Conservation (phyloP, 2,329 filamentous ascomycete species). For the Mycosphaerella sp. region DNA sequence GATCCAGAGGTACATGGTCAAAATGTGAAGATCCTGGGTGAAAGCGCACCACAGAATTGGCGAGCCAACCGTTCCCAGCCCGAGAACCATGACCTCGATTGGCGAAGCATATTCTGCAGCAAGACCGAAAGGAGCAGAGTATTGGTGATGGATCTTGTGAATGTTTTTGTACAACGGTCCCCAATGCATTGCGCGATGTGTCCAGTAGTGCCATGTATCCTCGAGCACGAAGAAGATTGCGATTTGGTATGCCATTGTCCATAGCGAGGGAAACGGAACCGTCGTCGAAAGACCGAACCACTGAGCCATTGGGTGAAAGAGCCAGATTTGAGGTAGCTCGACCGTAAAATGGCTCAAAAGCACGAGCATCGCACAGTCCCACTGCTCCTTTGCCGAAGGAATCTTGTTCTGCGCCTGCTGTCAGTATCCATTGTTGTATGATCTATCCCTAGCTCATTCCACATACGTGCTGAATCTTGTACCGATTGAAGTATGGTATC, state of each 20-base stretch:
- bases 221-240: constrained; percentile 91
- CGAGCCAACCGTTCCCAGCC: constrained; percentile 72
- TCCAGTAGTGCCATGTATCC: constrained; percentile 98
- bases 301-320: constrained; percentile 95
- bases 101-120: constrained; percentile 97
- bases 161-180: constrained; percentile 92
- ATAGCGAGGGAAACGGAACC: constrained; percentile 79
- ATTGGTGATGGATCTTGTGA: constrained; percentile 99
- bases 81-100: constrained; percentile 92
- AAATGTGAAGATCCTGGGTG: constrained; percentile 81
- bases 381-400: constrained; percentile 88
- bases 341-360: constrained; percentile 95
- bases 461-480: constrained; percentile 83
- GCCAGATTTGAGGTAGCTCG: constrained; percentile 96
- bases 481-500: constrained; percentile 81
- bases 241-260: constrained; percentile 87
- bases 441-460: background rate
- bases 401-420: constrained; percentile 59
- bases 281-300: constrained; percentile 82
- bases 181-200: constrained; percentile 87
- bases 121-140: constrained; percentile 93
- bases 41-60: constrained; percentile 78
- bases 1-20: constrained; percentile 99
- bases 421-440: constrained; percentile 17
- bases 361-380: constrained; percentile 86